These are phyloP conservation scores for Lobulomyces angularis DNA, from an alignment of 192 early-diverging fungal genomes.

Conservation along the genomic window DNA sequence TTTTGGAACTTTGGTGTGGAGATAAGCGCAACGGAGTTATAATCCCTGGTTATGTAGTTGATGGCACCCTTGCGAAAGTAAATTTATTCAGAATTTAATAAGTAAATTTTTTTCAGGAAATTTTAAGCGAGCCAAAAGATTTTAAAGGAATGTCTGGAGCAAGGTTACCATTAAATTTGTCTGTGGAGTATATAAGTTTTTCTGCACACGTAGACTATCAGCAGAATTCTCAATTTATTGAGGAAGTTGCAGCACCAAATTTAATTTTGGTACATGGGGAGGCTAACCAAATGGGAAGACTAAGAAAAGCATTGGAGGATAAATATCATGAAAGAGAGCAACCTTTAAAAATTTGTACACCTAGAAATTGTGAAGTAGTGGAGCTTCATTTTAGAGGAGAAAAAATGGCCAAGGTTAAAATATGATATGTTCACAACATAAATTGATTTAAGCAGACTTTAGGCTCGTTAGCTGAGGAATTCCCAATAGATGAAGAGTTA, in stretches of 20 bases:
- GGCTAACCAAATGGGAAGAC: conserved; percentile 79
- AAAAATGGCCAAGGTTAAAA: conserved; percentile 69
- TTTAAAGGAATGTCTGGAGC: conserved; percentile 69
- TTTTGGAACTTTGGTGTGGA: conserved; percentile 90
- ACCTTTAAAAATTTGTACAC: conserved; percentile 72
- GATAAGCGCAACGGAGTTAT: conserved; percentile 85
- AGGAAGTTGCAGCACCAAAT: conserved; percentile 82
- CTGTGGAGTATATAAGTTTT: conserved; percentile 91
- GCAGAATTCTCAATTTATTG: conserved; percentile 93
- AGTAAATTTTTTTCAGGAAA: conserved; percentile 32
- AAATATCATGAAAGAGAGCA: conserved; percentile 69
- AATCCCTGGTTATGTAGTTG: conserved; percentile 95
- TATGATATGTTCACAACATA: background rate
- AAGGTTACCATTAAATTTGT: conserved; percentile 65
- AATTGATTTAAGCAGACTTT: conserved; percentile 42
- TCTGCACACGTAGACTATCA: conserved; percentile 95
- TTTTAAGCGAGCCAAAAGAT: conserved; percentile 76
- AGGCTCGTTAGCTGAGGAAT: conserved; percentile 66
- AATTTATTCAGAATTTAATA: background rate
- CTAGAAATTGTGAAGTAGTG: conserved; percentile 78
- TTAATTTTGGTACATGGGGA: conserved; percentile 94
- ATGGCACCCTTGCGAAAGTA: conserved; percentile 84
- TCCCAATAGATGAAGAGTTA: conserved; percentile 53
- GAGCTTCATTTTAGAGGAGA: conserved; percentile 88
- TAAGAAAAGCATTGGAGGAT: conserved; percentile 74